Evolutionary conservation across 257 asterid species (phyloP), one percentile per base, ranked within the genome.

Genomic region (Prunella vulgaris): DNA sequence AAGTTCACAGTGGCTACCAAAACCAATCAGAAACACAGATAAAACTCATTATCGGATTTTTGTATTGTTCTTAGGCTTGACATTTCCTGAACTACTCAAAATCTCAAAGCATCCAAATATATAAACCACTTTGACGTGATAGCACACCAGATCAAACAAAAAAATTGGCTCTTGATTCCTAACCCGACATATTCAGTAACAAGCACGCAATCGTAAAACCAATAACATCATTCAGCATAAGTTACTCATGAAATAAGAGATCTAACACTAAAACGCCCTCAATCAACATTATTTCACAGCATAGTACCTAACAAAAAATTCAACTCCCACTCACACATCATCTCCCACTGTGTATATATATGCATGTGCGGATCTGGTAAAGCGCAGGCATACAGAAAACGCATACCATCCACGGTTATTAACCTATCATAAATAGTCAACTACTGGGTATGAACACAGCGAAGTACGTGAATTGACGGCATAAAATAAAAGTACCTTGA

Each of bases 401-500:
- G 38, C 58, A 17, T 3, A 48, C 46, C 2, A 57, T 30, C 28
- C 58, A 56, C 35, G 35, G 58, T 44, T 33, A 22, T 4, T 2
- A 7, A 6, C 57, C 10, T 60, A 18, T 30, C 22, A 22, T 28
- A 7, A 10, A 62, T 8, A 49, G 13, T 59, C 66, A 63, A 69
- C 53, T 30, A 10, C 24, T 5, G 49, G 8, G 27, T 17, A 48
- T 0, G 56, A 15, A 30, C 10, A 66, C 30, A 12, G 25, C 49
- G 20, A n/a, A 69, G 21, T 6, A 22, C 1, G 70, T n/a, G 4
- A 25, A 44, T 18, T 4, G 76, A 46, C 5, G 6, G 21, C 10
- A 66, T 9, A 56, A 59, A 64, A 66, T 9, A 56, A 59, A 64
- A 58, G n/a, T 74, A 88, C 97, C 88, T 84, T 88, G 46, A 63